Evolutionary conservation across 441 rosid genomes (phyloP).

Genomic region (Cnidoscolus chayamansa): DNA sequence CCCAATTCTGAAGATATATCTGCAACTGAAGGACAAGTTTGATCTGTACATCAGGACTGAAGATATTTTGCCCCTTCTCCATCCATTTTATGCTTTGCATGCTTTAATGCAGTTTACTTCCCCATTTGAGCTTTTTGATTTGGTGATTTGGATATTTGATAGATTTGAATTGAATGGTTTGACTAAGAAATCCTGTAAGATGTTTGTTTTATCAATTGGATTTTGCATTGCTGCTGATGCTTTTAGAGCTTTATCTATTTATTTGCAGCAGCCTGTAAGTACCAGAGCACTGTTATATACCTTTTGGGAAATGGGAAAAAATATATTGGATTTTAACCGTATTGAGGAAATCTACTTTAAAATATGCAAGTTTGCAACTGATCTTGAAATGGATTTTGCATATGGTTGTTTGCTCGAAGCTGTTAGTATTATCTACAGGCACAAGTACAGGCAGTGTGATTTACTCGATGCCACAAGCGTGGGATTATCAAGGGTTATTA

Average conservation of each 20-base stretch:
- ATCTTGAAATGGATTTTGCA: constrained; percentile 46
- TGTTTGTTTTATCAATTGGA: constrained; percentile 46
- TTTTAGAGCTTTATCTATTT: constrained; percentile 52
- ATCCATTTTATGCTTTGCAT: constrained; percentile 52
- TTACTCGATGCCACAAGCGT: constrained; percentile 58
- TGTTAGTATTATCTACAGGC: constrained; percentile 42
- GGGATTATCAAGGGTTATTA: constrained; percentile 48
- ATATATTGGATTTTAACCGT: constrained; percentile 40
- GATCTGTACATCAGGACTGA: constrained; percentile 46
- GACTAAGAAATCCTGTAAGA: constrained; percentile 29
- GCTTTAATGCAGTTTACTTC: constrained; percentile 53
- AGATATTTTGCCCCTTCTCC: constrained; percentile 46
- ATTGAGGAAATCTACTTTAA: constrained; percentile 58
- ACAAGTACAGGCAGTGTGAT: constrained; percentile 34
- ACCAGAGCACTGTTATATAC: constrained; percentile 41
- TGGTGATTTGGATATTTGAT: constrained; percentile 57
- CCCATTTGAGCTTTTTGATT: constrained; percentile 64
- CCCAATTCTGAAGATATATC: constrained; percentile 43
- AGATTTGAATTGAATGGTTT: constrained; percentile 36
- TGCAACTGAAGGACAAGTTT: constrained; percentile 43
- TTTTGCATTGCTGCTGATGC: constrained; percentile 65
- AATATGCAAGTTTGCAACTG: constrained; percentile 55
- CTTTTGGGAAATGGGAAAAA: constrained; percentile 55
- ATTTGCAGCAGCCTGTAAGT: constrained; percentile 48
- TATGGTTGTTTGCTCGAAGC: constrained; percentile 70